Conservation (phyloP, 345 rosid genomes). For the Streptanthus diversifolius region DNA sequence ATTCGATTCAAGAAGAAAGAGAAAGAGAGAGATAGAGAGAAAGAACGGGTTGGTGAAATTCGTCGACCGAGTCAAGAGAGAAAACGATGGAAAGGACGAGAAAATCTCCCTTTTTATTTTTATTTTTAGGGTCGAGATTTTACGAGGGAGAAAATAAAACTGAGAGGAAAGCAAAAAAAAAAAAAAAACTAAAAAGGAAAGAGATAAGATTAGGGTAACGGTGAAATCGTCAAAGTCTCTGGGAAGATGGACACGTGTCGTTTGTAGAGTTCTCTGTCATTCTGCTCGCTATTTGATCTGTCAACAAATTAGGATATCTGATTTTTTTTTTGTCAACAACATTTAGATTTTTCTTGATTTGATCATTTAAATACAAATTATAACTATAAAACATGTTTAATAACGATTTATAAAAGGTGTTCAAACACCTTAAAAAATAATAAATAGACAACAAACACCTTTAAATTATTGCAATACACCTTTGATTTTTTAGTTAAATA, state of each 20-base stretch:
- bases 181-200: background rate
- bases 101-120: background rate
- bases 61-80: slow-evolving; percentile 42
- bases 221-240: slow-evolving; percentile 31
- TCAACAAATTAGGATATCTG: slow-evolving; percentile 9
- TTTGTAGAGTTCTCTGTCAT: slow-evolving; percentile 16
- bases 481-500: too few relatives aligned
- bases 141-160: background rate
- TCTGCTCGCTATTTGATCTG: slow-evolving; percentile 33
- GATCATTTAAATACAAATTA: too few relatives aligned
- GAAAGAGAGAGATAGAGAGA: background rate
- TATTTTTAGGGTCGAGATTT: slow-evolving; percentile 24
- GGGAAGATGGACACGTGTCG: slow-evolving; percentile 39
- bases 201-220: slow-evolving; percentile 31
- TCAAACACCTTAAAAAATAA: too few relatives aligned
- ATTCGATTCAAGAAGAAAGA: slow-evolving; percentile 15
- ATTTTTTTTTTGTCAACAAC: background rate
- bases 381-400: too few relatives aligned
- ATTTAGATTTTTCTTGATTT: too few relatives aligned
- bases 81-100: slow-evolving; percentile 32
- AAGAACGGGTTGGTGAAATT: slow-evolving; percentile 31
- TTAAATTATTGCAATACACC: too few relatives aligned
- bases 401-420: too few relatives aligned
- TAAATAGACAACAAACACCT: too few relatives aligned
- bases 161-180: background rate